Base-by-base conservation (phyloP, 73 alveolate genomes). In the Effrenium voratum region DNA sequence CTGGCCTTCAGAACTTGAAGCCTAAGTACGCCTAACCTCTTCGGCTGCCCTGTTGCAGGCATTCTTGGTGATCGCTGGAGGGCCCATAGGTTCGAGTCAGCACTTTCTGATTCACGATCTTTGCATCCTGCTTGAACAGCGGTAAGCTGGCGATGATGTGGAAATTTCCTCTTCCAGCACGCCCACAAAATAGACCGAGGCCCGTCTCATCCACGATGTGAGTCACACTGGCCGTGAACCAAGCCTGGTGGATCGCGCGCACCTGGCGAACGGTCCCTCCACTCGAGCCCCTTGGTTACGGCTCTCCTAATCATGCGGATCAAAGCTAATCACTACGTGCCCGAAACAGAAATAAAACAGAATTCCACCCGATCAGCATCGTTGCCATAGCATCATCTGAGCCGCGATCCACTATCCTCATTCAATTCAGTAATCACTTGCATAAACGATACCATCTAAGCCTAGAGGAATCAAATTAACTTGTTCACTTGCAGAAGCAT, bases 331-430 rank as follows among this genome's bases (percentile, higher is more conserved):
- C 93, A 30, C 82, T 46, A 70, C 1, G 82, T 57, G 12, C 77
- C 93, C 57, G 93, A 76, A 22, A 83, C 93, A 0, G 93, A 83
- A 3, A 52, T 83, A 5, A 75, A 50, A 10, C 52, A 19, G 76
- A 75, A 83, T 40, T 83, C 50, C 32, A 83, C 55, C 0, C 50
- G 76, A 12, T 49, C 34, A 16, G 43, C 24, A 52, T 83, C 50
- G 93, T 52, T 50, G 55, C 52, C 52, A 3, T 24, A 26, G 55
- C 93, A 3, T 83, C 93, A 0, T 40, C 52, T 0, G 93, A 50
- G 28, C 50, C 5, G 1, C 93, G 75, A 16, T 38, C 0, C 30
- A 4, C 1, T 1, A 83, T 76, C 16, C 93, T 22, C 43, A 83
- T 49, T 50, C 50, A 52, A 70, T 36, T 36, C 47, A 44, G 1